A percentile compares a stretch with the other conserved stretches of the same genome.
phyloP scores from a whole-genome alignment of 257 asterid genomes.

The Penstemon barbatus region DNA sequence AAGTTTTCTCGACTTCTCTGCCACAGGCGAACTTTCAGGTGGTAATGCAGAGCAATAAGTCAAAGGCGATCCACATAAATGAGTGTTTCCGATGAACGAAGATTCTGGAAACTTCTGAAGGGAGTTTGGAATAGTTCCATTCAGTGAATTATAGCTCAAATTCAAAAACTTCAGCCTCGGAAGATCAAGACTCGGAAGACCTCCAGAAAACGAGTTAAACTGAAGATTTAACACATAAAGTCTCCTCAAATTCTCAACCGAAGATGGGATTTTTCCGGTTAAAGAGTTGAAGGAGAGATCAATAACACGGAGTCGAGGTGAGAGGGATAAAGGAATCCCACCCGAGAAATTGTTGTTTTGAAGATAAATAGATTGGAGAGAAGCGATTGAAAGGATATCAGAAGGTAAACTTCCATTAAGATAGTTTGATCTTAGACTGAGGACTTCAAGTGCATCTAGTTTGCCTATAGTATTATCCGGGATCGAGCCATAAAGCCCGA shows the following conservation, averaged over 20 bases:
- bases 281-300: constrained; percentile 79
- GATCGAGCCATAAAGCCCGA: constrained; percentile 73
- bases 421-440: constrained; percentile 72
- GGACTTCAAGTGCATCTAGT: constrained; percentile 60
- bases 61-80: constrained; percentile 67
- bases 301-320: constrained; percentile 50
- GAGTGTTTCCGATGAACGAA: constrained; percentile 68
- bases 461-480: constrained; percentile 63
- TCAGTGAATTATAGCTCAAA: constrained; percentile 60
- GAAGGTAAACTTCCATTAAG: constrained; percentile 64
- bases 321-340: constrained; percentile 44
- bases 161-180: constrained; percentile 57
- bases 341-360: constrained; percentile 86
- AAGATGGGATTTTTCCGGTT: constrained; percentile 59
- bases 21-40: constrained; percentile 23
- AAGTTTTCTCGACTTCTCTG: constrained; percentile 35
- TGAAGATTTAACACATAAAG: constrained; percentile 62
- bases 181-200: constrained; percentile 52
- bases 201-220: constrained; percentile 57
- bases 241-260: constrained; percentile 41
- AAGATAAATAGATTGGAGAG: constrained; percentile 63
- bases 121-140: constrained; percentile 65
- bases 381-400: constrained; percentile 66
- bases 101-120: constrained; percentile 64
- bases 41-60: constrained; percentile 34